Evolutionary conservation across 805 yeast genomes (phyloP), one percentile per base, ranked within the genome.

Genomic region (Tetrapisispora fleetii): DNA sequence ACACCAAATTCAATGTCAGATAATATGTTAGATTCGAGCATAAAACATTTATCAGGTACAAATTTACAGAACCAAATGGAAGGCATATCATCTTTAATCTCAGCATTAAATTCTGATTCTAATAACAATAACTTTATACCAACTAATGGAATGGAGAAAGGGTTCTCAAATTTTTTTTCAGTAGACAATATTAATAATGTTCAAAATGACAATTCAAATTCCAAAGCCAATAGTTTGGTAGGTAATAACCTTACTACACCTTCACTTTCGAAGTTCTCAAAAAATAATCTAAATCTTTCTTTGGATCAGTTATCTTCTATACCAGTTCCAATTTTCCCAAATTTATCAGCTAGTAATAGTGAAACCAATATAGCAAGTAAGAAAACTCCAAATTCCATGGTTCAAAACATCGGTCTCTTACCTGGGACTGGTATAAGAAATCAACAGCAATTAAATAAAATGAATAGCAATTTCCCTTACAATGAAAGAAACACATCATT

Each of bases 51-150:
- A n/a, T 37, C 42, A 7, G 19, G 39, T 1, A 30, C 35, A 17
- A 38, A 21, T 32, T 21, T 28, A 27, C 38, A 17, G 14, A 38
- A 45, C 7, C 33, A 21, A 14, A 39, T 51, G 37, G 56, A 52
- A 41, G 54, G 54, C 18, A 58, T 57, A 4, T 50, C 57, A 2
- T 56, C 62, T 3, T 45, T 58, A 33, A 58, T 57, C 4, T 48
- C 56, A 4, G 57, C 51, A 4, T 43, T 55, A 14, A 45, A 38
- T 40, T 16, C 17, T n/a, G 16, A 7, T 6, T 24, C 32, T 24
- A 39, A 13, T 39, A 16, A n/a, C 19, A 14, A 11, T 19, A 14
- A 14, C 10, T 10, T 11, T 8, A n/a, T 19, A 5, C 10, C 18
- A 6, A 22, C 14, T 21, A 18, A 19, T 2, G 19, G 7, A 6